A percentile compares a stretch with the other conserved stretches of the same genome.
Evolutionary conservation across 345 rosid genomes (phyloP).

Genomic region (Brassica incana): DNA sequence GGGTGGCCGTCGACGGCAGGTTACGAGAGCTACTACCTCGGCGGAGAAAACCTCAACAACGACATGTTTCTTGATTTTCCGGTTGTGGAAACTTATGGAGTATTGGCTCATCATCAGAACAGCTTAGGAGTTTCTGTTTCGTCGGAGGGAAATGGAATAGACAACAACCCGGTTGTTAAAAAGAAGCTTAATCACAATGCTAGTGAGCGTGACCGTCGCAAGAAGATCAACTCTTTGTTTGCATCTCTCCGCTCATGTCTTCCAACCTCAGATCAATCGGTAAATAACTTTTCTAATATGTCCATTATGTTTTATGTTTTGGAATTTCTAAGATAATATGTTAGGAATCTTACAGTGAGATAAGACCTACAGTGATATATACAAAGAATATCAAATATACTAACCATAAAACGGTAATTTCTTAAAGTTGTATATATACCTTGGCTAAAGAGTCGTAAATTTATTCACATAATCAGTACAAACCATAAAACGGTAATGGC

Average conservation of each 20-base stretch:
- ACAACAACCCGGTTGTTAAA: neutral
- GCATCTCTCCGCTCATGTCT: slow-evolving; percentile 57
- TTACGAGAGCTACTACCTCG: slow-evolving; percentile 27
- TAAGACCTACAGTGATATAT: neutral
- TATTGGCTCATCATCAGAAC: slow-evolving; percentile 3
- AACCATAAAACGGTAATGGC: too few relatives aligned
- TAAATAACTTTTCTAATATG: slow-evolving; percentile 18
- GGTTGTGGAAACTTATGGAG: slow-evolving; percentile 26
- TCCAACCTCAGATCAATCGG: slow-evolving; percentile 52
- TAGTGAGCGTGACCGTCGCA: slow-evolving; percentile 67
- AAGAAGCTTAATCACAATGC: slow-evolving; percentile 81
- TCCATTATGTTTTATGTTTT: neutral
- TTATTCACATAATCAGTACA: too few relatives aligned
- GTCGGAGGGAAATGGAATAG: slow-evolving; percentile 29
- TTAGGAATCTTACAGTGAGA: neutral
- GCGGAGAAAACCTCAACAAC: slow-evolving; percentile 23
- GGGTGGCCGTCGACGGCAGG: slow-evolving; percentile 38
- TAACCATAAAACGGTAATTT: neutral
- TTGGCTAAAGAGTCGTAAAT: too few relatives aligned
- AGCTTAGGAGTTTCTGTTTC: slow-evolving; percentile 22
- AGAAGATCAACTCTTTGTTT: slow-evolving; percentile 42
- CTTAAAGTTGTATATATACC: neutral
- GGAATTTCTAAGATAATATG: neutral
- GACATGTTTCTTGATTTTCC: slow-evolving; percentile 32
- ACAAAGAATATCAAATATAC: neutral